Percentiles rank a stretch among this genome's conserved stretches.
phyloP scores from a whole-genome alignment of 2,329 filamentous ascomycete genomes.

The Furcasterigmium sp. region DNA sequence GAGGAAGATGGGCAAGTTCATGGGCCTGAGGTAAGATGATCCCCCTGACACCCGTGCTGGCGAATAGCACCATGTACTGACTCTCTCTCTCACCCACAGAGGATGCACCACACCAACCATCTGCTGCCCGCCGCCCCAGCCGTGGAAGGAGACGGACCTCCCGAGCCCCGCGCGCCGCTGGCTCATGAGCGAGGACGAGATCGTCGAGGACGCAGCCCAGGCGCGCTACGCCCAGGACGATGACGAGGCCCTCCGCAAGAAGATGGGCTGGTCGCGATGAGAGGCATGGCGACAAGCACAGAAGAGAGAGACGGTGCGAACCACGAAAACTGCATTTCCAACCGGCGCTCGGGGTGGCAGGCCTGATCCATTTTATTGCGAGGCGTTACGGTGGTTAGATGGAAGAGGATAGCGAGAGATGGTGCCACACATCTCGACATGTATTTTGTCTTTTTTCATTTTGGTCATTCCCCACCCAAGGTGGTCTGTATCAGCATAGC shows the following conservation, averaged over 20 bases:
- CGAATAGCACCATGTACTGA: no score
- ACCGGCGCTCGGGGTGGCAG: not conserved
- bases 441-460: not conserved
- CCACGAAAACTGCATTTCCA: not conserved
- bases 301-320: no score
- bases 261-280: conserved; percentile 31
- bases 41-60: no score
- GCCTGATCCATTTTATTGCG: conserved; percentile 1
- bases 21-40: conserved; percentile 60
- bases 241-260: conserved; percentile 42
- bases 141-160: conserved; percentile 11
- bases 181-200: conserved; percentile 41
- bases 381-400: not conserved
- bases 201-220: conserved; percentile 35
- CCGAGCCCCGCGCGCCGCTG: conserved; percentile 26
- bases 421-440: no score
- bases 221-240: conserved; percentile 30
- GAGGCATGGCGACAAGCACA: not conserved
- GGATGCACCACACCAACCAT: not conserved
- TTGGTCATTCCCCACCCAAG: no score
- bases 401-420: no score
- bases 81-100: conserved; percentile 3
- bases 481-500: not conserved
- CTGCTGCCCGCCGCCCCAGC: not conserved
- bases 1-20: conserved; percentile 67